These are phyloP conservation scores for Umbelopsis sp. DNA, from an alignment of 192 early-diverging fungal species.

Conservation along the genomic window DNA sequence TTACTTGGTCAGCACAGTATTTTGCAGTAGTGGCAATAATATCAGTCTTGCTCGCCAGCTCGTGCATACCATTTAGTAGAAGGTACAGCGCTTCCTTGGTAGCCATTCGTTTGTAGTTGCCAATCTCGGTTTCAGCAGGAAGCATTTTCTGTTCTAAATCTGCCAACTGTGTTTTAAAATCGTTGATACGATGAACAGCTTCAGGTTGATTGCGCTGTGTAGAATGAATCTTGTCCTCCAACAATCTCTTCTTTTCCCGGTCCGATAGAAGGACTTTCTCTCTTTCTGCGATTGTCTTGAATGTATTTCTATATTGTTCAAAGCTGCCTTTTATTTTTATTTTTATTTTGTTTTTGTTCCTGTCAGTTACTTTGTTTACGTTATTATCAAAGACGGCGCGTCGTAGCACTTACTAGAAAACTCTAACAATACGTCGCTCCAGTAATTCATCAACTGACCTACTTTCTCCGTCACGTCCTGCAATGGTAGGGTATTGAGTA, in stretches of 20 bases:
- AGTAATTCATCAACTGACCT: constrained; percentile 26
- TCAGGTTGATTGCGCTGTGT: constrained; percentile 24
- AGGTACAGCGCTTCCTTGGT: constrained; percentile 31
- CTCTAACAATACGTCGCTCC: constrained; percentile 30
- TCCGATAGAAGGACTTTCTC: constrained; percentile 18
- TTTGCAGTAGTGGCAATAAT: constrained; percentile 38
- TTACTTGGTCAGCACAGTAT: constrained; percentile 35
- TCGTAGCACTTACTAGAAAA: constrained; percentile 27
- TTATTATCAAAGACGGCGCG: not conserved
- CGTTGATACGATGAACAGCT: constrained; percentile 20
- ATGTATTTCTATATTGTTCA: constrained; percentile 32
- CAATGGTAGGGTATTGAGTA: not conserved
- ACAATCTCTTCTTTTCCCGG: constrained; percentile 23
- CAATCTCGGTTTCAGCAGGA: constrained; percentile 32
- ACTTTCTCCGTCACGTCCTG: constrained; percentile 40
- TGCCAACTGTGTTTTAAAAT: constrained; percentile 23
- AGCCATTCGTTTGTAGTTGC: constrained; percentile 34
- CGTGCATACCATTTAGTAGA: constrained; percentile 40
- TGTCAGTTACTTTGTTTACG: not conserved
- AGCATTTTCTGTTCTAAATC: constrained; percentile 19
- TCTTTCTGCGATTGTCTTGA: constrained; percentile 31
- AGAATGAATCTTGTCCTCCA: constrained; percentile 25
- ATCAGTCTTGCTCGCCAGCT: constrained; percentile 36
- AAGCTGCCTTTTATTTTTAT: constrained; percentile 14
- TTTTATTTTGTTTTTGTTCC: not conserved